These are phyloP conservation scores for Eustoma russellianum DNA, from an alignment of 257 asterid genomes.

Conservation along the genomic window DNA sequence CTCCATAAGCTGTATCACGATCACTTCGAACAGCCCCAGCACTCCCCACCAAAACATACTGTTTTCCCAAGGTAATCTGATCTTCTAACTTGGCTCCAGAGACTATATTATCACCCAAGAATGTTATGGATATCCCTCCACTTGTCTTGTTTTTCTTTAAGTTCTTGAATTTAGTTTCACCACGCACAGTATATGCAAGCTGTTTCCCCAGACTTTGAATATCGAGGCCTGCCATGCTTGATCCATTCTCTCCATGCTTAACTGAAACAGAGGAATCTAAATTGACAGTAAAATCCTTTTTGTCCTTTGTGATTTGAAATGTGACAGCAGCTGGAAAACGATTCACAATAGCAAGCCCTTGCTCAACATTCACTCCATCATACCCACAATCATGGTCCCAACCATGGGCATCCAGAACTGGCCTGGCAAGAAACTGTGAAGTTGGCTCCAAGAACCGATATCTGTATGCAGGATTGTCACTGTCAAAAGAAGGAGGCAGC, in stretches of 20 bases:
- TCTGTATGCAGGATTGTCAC: slow-evolving; percentile 68
- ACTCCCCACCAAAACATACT: slow-evolving; percentile 61
- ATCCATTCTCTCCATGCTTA: slow-evolving; percentile 60
- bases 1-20: slow-evolving; percentile 83
- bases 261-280: slow-evolving; percentile 71
- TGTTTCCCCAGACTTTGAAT: slow-evolving; percentile 89
- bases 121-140: slow-evolving; percentile 63
- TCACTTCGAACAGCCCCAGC: slow-evolving; percentile 72
- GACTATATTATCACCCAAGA: slow-evolving; percentile 70
- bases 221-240: slow-evolving; percentile 84
- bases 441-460: slow-evolving; percentile 94
- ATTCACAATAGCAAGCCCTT: slow-evolving; percentile 49
- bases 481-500: slow-evolving; percentile 81
- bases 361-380: slow-evolving; percentile 93
- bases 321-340: slow-evolving; percentile 66
- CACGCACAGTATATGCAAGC: slow-evolving; percentile 72
- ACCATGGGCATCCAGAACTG: slow-evolving; percentile 86
- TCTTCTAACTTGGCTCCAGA: slow-evolving; percentile 83
- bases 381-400: slow-evolving; percentile 99
- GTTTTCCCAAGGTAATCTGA: slow-evolving; percentile 61
- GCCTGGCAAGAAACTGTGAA: slow-evolving; percentile 90
- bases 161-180: slow-evolving; percentile 63
- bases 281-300: slow-evolving; percentile 76
- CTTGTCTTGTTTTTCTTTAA: slow-evolving; percentile 62
- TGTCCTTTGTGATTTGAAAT: slow-evolving; percentile 76